Evolutionary conservation across 2,329 filamentous ascomycete species (phyloP).

Genomic region (Pseudogymnoascus sp.): DNA sequence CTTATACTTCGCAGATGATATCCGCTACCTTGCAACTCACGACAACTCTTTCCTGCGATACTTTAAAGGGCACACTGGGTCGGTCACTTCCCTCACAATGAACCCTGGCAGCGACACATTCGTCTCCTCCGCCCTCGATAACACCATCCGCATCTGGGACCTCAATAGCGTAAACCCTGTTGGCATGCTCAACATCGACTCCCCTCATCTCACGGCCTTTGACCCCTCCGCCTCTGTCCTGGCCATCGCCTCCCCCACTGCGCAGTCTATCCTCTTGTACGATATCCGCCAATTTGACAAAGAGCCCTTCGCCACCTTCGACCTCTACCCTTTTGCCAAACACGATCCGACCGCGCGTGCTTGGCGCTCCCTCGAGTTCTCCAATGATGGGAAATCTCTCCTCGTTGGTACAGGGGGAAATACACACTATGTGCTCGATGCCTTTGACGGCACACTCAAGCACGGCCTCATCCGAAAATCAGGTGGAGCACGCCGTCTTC

Average conservation of each 20-base stretch:
- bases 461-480: slow-evolving; percentile 60
- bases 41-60: slow-evolving; percentile 96
- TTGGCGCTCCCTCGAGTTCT: slow-evolving; percentile 92
- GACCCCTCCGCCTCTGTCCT: slow-evolving; percentile 91
- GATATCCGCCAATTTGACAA: slow-evolving; percentile 92
- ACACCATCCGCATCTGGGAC: slow-evolving; percentile 89
- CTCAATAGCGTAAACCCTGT: slow-evolving; percentile 67
- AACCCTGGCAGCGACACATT: slow-evolving; percentile 87
- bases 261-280: slow-evolving; percentile 78
- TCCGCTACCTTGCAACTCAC: slow-evolving; percentile 80
- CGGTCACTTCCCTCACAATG: slow-evolving; percentile 75
- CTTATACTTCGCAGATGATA: slow-evolving; percentile 52
- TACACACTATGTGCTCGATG: slow-evolving; percentile 89
- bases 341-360: slow-evolving; percentile 31
- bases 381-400: slow-evolving; percentile 86
- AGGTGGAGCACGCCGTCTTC: slow-evolving; percentile 46
- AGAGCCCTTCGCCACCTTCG: slow-evolving; percentile 78
- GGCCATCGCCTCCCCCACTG: slow-evolving; percentile 75
- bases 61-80: slow-evolving; percentile 80
- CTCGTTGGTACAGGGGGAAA: slow-evolving; percentile 75
- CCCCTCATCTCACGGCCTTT: slow-evolving; percentile 77
- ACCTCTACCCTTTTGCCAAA: slow-evolving; percentile 46
- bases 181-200: slow-evolving; percentile 72
- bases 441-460: slow-evolving; percentile 75
- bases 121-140: slow-evolving; percentile 83